These are phyloP conservation scores for Discostella pseudostelligera DNA, from an alignment of 108 stramenopile species.

Conservation along the genomic window DNA sequence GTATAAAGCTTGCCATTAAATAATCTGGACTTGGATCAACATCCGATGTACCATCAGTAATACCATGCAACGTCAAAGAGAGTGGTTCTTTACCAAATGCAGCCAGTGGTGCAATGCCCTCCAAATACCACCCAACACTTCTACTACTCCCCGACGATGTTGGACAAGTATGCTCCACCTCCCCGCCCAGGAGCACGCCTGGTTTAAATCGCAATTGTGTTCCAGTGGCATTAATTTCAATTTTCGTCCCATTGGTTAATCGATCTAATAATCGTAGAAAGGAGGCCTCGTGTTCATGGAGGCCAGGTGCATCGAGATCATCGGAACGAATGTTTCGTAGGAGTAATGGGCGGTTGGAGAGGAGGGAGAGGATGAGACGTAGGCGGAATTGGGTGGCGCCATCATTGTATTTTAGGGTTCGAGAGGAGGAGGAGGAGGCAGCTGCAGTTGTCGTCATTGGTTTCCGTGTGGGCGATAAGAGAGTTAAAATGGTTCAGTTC, in stretches of 20 bases:
- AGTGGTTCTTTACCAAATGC: constrained; percentile 93
- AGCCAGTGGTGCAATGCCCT: constrained; percentile 94
- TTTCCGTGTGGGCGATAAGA: neutral
- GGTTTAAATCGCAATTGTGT: constrained; percentile 92
- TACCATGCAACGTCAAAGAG: constrained; percentile 72
- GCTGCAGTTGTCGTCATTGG: constrained; percentile 1
- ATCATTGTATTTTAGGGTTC: constrained; percentile 72
- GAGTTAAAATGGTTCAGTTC: too few species aligned
- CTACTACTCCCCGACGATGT: constrained; percentile 25
- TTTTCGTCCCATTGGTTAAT: constrained; percentile 92
- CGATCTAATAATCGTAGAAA: constrained; percentile 89
- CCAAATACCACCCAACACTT: constrained; percentile 95
- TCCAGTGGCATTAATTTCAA: constrained; percentile 98
- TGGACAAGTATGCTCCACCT: constrained; percentile 86
- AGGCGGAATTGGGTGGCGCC: constrained; percentile 88
- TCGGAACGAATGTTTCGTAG: constrained; percentile 85
- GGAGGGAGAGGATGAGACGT: constrained; percentile 66
- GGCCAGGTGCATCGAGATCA: constrained; percentile 74
- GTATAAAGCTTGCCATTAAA: constrained; percentile 69
- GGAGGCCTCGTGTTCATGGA: constrained; percentile 83
- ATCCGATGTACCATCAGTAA: constrained; percentile 71
- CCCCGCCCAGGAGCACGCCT: constrained; percentile 91
- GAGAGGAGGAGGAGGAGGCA: constrained; percentile 10
- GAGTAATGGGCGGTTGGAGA: constrained; percentile 80
- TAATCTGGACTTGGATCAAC: constrained; percentile 89